Evolutionary conservation across 768 basidiomycete species (phyloP), one percentile per base, ranked within the genome.

Genomic region (Suillus placidus): DNA sequence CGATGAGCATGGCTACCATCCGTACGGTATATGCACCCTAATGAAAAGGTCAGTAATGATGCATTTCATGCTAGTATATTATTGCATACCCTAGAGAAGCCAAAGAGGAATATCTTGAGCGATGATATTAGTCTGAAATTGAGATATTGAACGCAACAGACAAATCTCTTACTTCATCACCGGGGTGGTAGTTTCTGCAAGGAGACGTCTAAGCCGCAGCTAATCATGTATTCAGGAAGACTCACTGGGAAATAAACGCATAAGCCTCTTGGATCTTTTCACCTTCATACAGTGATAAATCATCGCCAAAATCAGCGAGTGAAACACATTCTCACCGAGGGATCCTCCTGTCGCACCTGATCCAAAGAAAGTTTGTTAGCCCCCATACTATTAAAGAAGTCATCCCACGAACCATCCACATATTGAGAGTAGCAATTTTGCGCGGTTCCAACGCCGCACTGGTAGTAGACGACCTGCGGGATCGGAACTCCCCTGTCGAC

Each of bases 241-340:
- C 90, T 75, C 70, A 92, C 90, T 92, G 89, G 26, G 91, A 85
- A 69, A 92, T 88, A 71, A 92, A 92, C n/a, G 84, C 88, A 76
- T 91, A 91, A 40, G 87, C 90, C 68, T 92, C 89, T 76, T 92
- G 87, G 3, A 92, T 88, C 71, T 92, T 91, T 64, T 88, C 87
- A 47, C 78, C 89, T 91, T 68, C 16, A 57, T 38, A 30, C 40
- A 37, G n/a, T 61, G 37, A 70, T 68, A 30, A 49, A 56, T 49
- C 26, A 23, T 65, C 60, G 23, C 55, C 23, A 47, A 42, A 18
- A 30, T 12, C 23, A 14, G 30, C 12, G 40, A 42, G 3, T 14
- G 49, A 45, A 43, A 7, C 26, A 37, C 1, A 38, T 40, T 51
- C 72, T 42, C 72, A 89, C 90, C 88, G 68, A 92, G 76, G 47